phyloP scores from a whole-genome alignment of 306 rosid genomes.

The Cicer cuneatum region DNA sequence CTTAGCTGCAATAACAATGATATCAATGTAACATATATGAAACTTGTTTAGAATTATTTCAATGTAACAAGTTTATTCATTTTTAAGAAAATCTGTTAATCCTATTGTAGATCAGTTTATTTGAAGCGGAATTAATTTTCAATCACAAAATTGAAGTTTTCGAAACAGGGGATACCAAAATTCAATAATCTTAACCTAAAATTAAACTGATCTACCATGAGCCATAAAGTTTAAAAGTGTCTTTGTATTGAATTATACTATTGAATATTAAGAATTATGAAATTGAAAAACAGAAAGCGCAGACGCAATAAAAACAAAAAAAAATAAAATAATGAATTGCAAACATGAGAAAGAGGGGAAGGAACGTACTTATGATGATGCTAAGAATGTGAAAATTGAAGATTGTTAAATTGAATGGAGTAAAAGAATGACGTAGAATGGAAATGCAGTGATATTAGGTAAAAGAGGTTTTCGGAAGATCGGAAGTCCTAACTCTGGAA shows the following conservation, averaged over 20 bases:
- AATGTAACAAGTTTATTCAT: slow-evolving; percentile 3
- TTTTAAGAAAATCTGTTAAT: background rate
- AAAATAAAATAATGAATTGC: background rate
- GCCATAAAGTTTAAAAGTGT: background rate
- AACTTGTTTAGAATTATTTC: background rate
- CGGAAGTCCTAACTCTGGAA: slow-evolving; percentile 3
- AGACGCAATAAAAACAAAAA: background rate
- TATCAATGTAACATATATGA: background rate
- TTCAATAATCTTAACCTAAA: background rate
- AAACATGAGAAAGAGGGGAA: background rate
- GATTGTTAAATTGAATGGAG: background rate
- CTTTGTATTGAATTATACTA: background rate
- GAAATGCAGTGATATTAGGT: background rate
- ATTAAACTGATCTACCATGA: slow-evolving; percentile 13
- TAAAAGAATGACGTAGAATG: background rate
- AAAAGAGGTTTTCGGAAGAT: background rate
- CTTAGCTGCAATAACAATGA: too few species aligned
- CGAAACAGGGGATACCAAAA: background rate
- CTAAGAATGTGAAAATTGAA: background rate
- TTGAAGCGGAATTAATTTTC: background rate
- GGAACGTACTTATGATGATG: background rate
- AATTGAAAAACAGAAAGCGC: slow-evolving; percentile 2
- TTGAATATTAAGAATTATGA: background rate
- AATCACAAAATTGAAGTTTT: background rate
- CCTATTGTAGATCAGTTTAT: slow-evolving; percentile 7